Conservation (phyloP, 306 rosid genomes). For the Fragaria iinumae region DNA sequence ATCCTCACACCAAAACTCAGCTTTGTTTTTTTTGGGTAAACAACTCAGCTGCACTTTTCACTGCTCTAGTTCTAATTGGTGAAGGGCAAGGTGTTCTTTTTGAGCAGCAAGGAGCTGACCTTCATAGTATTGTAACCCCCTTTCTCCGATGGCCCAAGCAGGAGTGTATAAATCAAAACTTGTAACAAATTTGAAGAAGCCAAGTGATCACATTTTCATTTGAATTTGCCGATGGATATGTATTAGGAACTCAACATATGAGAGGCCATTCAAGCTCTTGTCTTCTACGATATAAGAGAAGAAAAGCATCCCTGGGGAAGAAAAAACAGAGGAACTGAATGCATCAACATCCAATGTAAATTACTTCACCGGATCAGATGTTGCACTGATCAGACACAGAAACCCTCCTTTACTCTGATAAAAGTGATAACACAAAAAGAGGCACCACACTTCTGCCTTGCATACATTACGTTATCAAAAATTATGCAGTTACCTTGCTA, state of each 20-base stretch:
- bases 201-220: conserved; percentile 54
- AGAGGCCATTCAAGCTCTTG: conserved; percentile 66
- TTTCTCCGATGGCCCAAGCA: conserved; percentile 1
- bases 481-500: not conserved
- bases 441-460: not conserved
- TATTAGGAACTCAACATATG: conserved; percentile 80
- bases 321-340: conserved; percentile 3
- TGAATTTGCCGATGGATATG: conserved; percentile 87
- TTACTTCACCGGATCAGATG: not conserved
- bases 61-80: not conserved
- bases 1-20: conserved; percentile 8
- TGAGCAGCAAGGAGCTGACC: not conserved
- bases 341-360: not conserved
- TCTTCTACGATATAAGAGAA: conserved; percentile 76
- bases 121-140: not conserved
- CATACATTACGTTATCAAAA: not conserved
- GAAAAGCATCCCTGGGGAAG: conserved; percentile 65
- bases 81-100: not conserved
- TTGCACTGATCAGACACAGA: not conserved
- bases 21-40: not conserved
- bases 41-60: not conserved
- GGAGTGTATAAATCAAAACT: not conserved
- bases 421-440: not conserved
- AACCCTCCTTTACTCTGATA: not conserved
- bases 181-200: conserved; percentile 13